Conservation (phyloP, 2,329 filamentous ascomycete genomes). For the Talaromyces amestolkiae region DNA sequence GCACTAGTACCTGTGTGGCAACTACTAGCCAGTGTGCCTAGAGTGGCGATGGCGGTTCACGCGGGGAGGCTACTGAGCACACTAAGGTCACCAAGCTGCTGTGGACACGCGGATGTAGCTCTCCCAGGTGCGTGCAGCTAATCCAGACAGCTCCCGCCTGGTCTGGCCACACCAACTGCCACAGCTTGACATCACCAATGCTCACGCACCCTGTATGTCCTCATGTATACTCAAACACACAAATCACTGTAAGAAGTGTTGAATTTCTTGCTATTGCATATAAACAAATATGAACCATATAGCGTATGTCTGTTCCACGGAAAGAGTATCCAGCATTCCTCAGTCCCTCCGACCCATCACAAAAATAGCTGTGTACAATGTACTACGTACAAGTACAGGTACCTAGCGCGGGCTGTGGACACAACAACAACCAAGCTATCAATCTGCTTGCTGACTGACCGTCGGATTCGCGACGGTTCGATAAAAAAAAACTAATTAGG, state of each 20-base stretch:
- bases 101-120: background rate
- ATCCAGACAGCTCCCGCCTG: background rate
- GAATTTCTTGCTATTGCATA: background rate
- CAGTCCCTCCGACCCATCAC: background rate
- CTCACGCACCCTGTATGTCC: conserved; percentile 11
- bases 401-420: conserved; percentile 2
- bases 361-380: background rate
- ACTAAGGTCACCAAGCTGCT: background rate
- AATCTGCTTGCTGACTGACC: background rate
- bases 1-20: background rate
- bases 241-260: background rate
- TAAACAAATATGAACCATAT: too few relatives aligned
- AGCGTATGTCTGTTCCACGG: background rate
- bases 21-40: background rate
- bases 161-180: conserved; percentile 17
- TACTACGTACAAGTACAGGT: background rate
- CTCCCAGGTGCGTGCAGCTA: background rate
- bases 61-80: background rate
- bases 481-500: background rate
- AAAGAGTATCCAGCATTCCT: conserved; percentile 5
- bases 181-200: conserved; percentile 17
- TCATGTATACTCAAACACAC: background rate
- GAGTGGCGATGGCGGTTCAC: conserved; percentile 8
- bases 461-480: background rate
- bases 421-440: background rate